Evolutionary conservation across 139 green algal species (phyloP).

Genomic region (Chlamydomonas sphaeroides): DNA sequence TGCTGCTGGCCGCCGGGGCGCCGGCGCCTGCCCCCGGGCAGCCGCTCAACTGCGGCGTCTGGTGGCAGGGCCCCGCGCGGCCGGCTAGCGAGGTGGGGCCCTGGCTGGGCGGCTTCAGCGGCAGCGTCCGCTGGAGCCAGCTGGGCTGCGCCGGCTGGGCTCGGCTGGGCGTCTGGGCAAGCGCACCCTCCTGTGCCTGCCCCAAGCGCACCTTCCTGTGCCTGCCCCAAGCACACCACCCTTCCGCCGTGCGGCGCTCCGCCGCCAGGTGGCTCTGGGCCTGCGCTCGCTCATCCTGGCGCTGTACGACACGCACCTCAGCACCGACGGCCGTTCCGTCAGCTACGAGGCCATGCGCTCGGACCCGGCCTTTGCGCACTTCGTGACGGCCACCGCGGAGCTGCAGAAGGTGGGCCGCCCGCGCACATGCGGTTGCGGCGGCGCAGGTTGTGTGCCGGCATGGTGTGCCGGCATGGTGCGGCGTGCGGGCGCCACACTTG

Average conservation of each 20-base stretch:
- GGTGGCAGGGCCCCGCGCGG: slow-evolving; percentile 65
- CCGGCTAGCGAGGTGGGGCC: slow-evolving; percentile 49
- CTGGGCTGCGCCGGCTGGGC: too few relatives aligned
- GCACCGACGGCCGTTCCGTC: slow-evolving; percentile 68
- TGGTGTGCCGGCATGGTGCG: too few relatives aligned
- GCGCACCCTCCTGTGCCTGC: too few relatives aligned
- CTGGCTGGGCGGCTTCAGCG: background rate
- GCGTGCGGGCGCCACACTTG: too few relatives aligned
- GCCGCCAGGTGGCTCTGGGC: slow-evolving; percentile 65
- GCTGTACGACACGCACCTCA: slow-evolving; percentile 84
- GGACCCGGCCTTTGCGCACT: slow-evolving; percentile 72
- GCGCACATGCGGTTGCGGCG: too few relatives aligned
- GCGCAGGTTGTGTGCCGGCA: too few relatives aligned
- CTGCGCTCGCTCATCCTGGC: slow-evolving; percentile 73
- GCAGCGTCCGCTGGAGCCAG: too few relatives aligned
- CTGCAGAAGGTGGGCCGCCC: slow-evolving; percentile 69
- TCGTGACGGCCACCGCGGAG: slow-evolving; percentile 78
- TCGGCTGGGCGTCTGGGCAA: too few relatives aligned
- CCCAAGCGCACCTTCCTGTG: too few relatives aligned
- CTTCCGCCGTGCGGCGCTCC: too few relatives aligned
- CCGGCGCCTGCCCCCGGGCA: slow-evolving; percentile 35
- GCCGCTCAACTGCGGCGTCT: slow-evolving; percentile 68
- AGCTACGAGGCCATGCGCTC: slow-evolving; percentile 70
- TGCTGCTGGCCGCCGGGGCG: slow-evolving; percentile 41
- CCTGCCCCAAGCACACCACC: too few relatives aligned